phyloP scores from a whole-genome alignment of 805 yeast genomes.

The Kluyveromyces aestuarii region DNA sequence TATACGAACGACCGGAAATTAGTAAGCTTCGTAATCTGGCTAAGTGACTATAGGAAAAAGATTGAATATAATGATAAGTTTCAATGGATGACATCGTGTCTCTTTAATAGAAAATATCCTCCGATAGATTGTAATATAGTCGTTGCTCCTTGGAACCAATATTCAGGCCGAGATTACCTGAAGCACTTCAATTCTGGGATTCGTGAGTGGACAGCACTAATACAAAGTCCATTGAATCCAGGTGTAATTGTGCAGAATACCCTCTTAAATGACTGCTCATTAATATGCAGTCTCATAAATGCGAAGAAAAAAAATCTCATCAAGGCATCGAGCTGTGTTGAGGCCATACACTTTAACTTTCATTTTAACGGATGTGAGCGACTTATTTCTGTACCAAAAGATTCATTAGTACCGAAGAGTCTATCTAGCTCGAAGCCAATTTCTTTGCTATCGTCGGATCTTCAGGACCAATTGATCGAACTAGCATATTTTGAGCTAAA shows the following conservation, averaged over 20 bases:
- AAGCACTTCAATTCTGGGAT: background rate
- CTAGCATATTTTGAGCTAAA: constrained; percentile 59
- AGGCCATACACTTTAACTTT: constrained; percentile 13
- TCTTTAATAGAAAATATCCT: constrained; percentile 15
- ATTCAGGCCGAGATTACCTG: background rate
- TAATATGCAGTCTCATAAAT: constrained; percentile 59
- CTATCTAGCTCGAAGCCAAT: background rate
- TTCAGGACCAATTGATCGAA: constrained; percentile 41
- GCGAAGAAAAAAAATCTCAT: constrained; percentile 26
- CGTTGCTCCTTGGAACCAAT: constrained; percentile 13
- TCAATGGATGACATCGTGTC: constrained; percentile 20
- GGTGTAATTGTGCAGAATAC: constrained; percentile 14
- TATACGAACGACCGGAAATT: constrained; percentile 9
- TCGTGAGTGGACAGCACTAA: background rate
- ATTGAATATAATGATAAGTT: constrained; percentile 8
- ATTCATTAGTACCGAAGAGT: constrained; percentile 7
- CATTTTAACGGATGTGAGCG: constrained; percentile 22
- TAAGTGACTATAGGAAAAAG: constrained; percentile 8
- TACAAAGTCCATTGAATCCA: constrained; percentile 4
- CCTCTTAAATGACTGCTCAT: constrained; percentile 55
- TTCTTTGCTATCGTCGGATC: constrained; percentile 9
- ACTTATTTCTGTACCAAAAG: constrained; percentile 20
- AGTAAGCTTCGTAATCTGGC: constrained; percentile 7
- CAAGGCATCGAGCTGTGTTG: constrained; percentile 7
- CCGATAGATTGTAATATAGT: constrained; percentile 16